Evolutionary conservation across 192 early-diverging fungal genomes (phyloP).

Genomic region (Entomortierella chlamydospora): DNA sequence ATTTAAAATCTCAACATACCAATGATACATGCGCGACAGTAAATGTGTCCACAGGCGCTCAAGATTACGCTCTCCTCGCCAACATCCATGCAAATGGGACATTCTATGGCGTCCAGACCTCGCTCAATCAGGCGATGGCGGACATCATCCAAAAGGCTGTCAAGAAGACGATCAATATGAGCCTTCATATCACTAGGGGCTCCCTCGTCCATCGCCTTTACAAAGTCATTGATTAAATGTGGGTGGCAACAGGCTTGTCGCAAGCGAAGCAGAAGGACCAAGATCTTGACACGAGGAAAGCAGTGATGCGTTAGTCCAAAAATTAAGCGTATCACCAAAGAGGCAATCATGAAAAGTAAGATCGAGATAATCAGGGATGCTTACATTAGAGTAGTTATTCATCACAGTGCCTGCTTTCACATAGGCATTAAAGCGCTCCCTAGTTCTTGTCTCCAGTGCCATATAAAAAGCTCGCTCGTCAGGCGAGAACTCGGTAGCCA

Average conservation of each 20-base stretch:
- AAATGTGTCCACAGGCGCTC: slow-evolving; percentile 45
- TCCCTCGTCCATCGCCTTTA: slow-evolving; percentile 15
- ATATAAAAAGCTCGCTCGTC: slow-evolving; percentile 73
- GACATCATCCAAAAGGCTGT: slow-evolving; percentile 31
- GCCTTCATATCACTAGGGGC: slow-evolving; percentile 4
- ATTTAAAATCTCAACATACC: slow-evolving; percentile 13
- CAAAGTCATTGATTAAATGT: slow-evolving; percentile 55
- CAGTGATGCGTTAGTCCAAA: neutral
- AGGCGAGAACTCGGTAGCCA: slow-evolving; percentile 56
- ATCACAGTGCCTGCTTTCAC: slow-evolving; percentile 61
- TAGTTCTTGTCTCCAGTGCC: slow-evolving; percentile 44
- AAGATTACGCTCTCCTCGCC: slow-evolving; percentile 46
- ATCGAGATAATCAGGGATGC: neutral
- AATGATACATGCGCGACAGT: slow-evolving; percentile 52
- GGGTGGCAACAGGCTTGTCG: slow-evolving; percentile 68
- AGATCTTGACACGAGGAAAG: slow-evolving; percentile 33
- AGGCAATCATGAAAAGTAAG: too few species aligned
- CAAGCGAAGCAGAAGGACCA: slow-evolving; percentile 61
- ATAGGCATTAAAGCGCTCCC: slow-evolving; percentile 60
- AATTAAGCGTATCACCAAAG: too few species aligned
- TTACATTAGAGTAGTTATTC: slow-evolving; percentile 65
- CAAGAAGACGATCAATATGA: slow-evolving; percentile 24
- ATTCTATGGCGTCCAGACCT: slow-evolving; percentile 43
- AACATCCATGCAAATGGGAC: slow-evolving; percentile 55
- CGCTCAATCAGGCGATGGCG: slow-evolving; percentile 32